phyloP scores from a whole-genome alignment of 805 yeast genomes.

The Ogataea polymorpha region DNA sequence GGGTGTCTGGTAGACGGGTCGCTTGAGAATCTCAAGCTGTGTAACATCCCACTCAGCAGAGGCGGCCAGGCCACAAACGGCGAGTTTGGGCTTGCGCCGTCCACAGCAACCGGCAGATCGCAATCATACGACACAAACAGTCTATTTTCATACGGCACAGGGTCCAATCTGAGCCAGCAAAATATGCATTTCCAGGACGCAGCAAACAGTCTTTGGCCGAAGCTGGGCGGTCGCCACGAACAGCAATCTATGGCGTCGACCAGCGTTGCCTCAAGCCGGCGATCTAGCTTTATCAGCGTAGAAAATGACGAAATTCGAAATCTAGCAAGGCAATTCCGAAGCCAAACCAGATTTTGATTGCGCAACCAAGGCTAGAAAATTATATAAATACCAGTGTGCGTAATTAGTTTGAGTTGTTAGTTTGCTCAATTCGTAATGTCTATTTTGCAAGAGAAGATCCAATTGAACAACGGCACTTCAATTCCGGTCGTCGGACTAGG shows the following conservation, averaged over 20 bases:
- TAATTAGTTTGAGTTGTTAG: background rate
- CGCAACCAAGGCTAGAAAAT: background rate
- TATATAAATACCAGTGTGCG: background rate
- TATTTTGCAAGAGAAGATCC: conserved; percentile 24
- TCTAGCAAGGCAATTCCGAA: conserved; percentile 4
- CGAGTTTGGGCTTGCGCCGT: conserved; percentile 4
- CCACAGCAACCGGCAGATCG: conserved; percentile 15
- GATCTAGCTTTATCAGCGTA: conserved; percentile 2
- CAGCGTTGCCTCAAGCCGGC: conserved; percentile 3
- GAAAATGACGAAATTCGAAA: conserved; percentile 4
- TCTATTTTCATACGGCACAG: conserved; percentile 36
- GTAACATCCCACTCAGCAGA: conserved; percentile 51
- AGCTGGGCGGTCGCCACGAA: conserved; percentile 9
- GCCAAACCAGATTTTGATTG: conserved; percentile 6
- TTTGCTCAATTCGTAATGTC: conserved; percentile 10
- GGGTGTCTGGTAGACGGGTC: conserved; percentile 92
- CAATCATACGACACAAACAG: conserved; percentile 38
- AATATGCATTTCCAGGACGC: conserved; percentile 4
- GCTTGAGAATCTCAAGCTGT: conserved; percentile 70
- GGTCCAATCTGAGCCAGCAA: conserved; percentile 13
- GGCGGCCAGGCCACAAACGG: conserved; percentile 1
- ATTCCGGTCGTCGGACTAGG: conserved; percentile 75
- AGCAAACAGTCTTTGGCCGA: conserved; percentile 21
- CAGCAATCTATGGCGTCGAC: conserved; percentile 1
- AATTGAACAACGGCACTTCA: conserved; percentile 57